Base-by-base conservation (phyloP, 2,329 filamentous ascomycete species). In the Pezicula radicicola region DNA sequence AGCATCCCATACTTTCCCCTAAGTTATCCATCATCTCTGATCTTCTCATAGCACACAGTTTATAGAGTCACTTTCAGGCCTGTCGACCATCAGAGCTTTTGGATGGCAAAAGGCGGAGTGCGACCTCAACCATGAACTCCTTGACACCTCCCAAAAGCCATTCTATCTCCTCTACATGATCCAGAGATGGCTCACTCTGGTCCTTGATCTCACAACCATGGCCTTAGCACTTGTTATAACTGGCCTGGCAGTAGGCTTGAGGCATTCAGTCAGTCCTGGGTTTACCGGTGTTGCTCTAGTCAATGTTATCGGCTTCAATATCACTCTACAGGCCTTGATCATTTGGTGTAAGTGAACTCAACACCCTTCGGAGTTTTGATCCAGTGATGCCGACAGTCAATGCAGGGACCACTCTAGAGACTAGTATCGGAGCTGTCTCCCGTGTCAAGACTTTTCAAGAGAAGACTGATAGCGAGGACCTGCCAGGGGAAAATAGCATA, bases 161-260 rank as follows among this genome's bases (percentile, higher is more conserved):
- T 79, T 77, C 49, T 84, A 84, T 57, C 69, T 82, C 0, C 69
- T 83, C 10, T 77, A 73, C 51, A 73, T 75, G 37, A 72, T 81
- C 3, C 81, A 84, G 61, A 71, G 77, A 25, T 84, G 80, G 80
- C 70, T 84, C 1, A 70, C 63, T 0, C 68, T 83, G 0, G 71
- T 73, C 0, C 25, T 52, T 4, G 49, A 52, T 33, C 16, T 55
- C 8, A 39, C 52, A 15, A 27, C 46, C 19, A 49, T 49, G 18
- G 45, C 8, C 6, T n/a, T 55, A n/a, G 66, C 66, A 3, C 53
- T 60, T 21, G 49, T 63, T 19, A 46, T 70, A 30, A 62, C 63
- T 6, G 55, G 62, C 2, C 57, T 72, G 3, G 59, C 62, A 4
- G 59, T 66, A 6, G 50, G 58, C 18, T 52, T 67, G 25, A 55